These are phyloP conservation scores for Zygosaccharomyces bisporus DNA, from an alignment of 805 yeast species.

Conservation along the genomic window DNA sequence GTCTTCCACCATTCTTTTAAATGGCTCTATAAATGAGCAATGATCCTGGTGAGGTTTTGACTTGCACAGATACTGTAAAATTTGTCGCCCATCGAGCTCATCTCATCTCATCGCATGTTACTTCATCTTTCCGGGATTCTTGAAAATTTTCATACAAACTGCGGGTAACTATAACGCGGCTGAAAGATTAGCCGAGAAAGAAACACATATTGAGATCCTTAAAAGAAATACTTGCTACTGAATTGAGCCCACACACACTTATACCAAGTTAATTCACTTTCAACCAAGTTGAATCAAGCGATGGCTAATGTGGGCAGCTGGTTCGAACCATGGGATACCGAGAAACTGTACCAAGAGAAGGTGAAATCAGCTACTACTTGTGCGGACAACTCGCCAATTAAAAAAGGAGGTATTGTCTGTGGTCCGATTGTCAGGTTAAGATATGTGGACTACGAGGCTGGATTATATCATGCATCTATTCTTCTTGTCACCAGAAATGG, in stretches of 20 bases:
- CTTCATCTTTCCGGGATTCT: not conserved
- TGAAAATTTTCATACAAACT: constrained; percentile 8
- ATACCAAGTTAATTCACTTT: not conserved
- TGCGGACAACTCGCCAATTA: constrained; percentile 22
- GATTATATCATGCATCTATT: constrained; percentile 64
- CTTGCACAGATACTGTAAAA: not conserved
- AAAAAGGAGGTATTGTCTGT: constrained; percentile 38
- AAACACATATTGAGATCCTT: not conserved
- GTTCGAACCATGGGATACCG: constrained; percentile 30
- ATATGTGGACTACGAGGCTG: constrained; percentile 52
- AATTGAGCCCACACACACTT: not conserved
- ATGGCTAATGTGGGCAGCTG: constrained; percentile 11
- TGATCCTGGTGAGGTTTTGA: not conserved
- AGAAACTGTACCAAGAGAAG: constrained; percentile 18
- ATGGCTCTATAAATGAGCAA: not conserved
- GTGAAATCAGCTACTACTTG: constrained; percentile 25
- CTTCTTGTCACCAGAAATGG: constrained; percentile 56
- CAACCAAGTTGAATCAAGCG: not conserved
- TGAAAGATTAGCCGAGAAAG: constrained; percentile 1
- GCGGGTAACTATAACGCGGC: constrained; percentile 7
- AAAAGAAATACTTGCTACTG: not conserved
- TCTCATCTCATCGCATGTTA: constrained; percentile 26
- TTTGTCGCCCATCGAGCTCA: constrained; percentile 12
- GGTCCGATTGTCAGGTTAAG: constrained; percentile 77
- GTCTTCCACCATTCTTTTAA: constrained; percentile 2